These are phyloP conservation scores for Neopestalotiopsis clavispora DNA, from an alignment of 2,329 filamentous ascomycete species.

Conservation along the genomic window DNA sequence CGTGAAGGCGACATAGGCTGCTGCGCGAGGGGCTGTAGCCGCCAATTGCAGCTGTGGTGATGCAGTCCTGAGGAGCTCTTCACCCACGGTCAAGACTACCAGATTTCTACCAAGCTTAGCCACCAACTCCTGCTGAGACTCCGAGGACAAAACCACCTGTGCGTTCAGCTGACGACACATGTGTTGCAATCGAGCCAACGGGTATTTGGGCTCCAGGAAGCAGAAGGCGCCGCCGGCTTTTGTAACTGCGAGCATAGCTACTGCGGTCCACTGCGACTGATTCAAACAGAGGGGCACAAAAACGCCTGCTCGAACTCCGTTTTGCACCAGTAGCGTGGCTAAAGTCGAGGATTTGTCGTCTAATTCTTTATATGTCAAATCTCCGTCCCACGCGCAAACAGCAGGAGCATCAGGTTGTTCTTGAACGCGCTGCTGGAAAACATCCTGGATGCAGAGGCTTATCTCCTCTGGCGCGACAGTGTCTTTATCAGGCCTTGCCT, in stretches of 20 bases:
- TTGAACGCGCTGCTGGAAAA: background rate
- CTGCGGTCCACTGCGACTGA: background rate
- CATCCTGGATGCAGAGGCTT: background rate
- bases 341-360: background rate
- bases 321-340: background rate
- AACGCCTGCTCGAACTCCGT: background rate
- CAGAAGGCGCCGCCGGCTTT: slow-evolving; percentile 13
- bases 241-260: slow-evolving; percentile 5
- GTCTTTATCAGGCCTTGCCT: background rate
- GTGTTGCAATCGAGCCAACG: background rate
- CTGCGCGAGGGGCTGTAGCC: background rate
- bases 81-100: background rate
- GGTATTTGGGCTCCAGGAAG: slow-evolving; percentile 35
- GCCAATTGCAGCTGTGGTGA: background rate
- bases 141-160: background rate
- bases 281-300: background rate
- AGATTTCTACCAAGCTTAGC: too few relatives aligned
- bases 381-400: background rate
- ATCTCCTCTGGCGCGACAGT: background rate
- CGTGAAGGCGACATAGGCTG: background rate
- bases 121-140: background rate
- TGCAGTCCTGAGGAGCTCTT: background rate
- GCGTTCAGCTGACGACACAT: background rate
- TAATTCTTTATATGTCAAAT: slow-evolving; percentile 9
- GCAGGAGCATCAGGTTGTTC: slow-evolving; percentile 7